Base-by-base conservation (phyloP, 225 moss, liverwort and hornwort genomes). In the Sphagnum tenellum region DNA sequence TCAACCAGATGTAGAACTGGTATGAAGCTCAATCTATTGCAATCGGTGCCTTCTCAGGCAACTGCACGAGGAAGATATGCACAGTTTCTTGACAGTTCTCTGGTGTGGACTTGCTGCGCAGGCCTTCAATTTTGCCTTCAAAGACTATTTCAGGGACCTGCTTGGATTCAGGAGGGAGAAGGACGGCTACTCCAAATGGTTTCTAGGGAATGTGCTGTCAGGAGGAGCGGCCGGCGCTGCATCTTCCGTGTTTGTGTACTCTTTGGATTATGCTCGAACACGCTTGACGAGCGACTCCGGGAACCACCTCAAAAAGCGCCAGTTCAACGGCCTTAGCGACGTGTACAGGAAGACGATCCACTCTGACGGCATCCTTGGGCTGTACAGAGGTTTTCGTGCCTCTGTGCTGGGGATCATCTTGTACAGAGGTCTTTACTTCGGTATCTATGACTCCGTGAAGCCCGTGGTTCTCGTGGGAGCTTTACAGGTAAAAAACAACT, bases 51-150 rank as follows among this genome's bases (percentile, higher is more conserved):
- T 29, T 29, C 29, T 29, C 29, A 29, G 29, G 29, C 29, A 29
- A 29, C 29, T 29, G 29, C 29, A 29, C 29, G 29, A 29, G 29
- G 29, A 29, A 29, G 29, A 29, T 50, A 54, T 2, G 44, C 11
- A 3, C 2, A 44, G 4, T 7, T n/a, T 29, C 29, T 29, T 29
- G 29, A 29, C 29, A 29, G 29, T 29, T 29, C 29, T 29, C 29
- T 29, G 54, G 14, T 4, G 12, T 5, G 29, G 29, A 29, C 1
- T 50, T 62, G 68, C 75, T 29, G 29, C 29, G 29, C 29, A 83
- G 82, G 82, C 82, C n/a, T 62, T 86, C 50, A 86, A 86, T 74
- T 81, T 86, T 48, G 86, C 86, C 14, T 86, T 86, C 66, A 86
- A 86, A 76, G 86, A 74, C 49, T 79, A 79, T 61, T 83, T 83